These are phyloP conservation scores for Pythium vanterpoolii DNA, from an alignment of 352 stramenopile genomes.

Conservation along the genomic window DNA sequence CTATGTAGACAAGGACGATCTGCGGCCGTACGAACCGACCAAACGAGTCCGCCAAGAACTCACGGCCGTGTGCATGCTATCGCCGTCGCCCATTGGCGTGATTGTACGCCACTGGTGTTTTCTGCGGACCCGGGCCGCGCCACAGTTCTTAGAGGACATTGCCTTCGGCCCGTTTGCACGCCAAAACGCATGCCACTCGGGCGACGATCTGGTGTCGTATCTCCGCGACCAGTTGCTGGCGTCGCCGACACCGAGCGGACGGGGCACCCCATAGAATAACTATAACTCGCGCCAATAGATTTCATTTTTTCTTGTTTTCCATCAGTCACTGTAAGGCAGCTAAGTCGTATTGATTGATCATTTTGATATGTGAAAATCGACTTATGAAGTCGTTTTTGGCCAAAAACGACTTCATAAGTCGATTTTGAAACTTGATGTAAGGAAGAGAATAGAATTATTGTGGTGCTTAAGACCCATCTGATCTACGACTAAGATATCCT, in stretches of 20 bases:
- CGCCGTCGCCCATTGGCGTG: neutral
- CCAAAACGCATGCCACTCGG: slow-evolving; percentile 5
- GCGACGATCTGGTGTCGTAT: slow-evolving; percentile 12
- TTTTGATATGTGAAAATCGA: no score
- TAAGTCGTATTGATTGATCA: no score
- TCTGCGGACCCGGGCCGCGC: neutral
- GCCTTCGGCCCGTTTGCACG: slow-evolving; percentile 25
- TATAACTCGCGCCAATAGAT: neutral
- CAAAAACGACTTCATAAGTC: no score
- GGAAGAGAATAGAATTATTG: no score
- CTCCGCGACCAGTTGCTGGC: slow-evolving; percentile 27
- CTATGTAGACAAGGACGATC: slow-evolving; percentile 39
- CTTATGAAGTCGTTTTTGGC: no score
- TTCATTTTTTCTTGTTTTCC: no score
- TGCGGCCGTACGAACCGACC: slow-evolving; percentile 32
- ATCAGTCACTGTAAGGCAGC: no score
- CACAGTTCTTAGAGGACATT: slow-evolving; percentile 2
- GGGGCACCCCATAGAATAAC: neutral
- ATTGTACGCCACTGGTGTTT: slow-evolving; percentile 15
- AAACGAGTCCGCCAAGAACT: slow-evolving; percentile 22
- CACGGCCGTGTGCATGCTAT: slow-evolving; percentile 1
- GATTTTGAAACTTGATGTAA: no score
- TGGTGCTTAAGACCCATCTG: no score
- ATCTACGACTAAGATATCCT: no score
- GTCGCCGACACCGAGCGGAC: no score